Evolutionary conservation across 148 eudicot species (phyloP).

Genomic region (Nepenthes mirabilis): DNA sequence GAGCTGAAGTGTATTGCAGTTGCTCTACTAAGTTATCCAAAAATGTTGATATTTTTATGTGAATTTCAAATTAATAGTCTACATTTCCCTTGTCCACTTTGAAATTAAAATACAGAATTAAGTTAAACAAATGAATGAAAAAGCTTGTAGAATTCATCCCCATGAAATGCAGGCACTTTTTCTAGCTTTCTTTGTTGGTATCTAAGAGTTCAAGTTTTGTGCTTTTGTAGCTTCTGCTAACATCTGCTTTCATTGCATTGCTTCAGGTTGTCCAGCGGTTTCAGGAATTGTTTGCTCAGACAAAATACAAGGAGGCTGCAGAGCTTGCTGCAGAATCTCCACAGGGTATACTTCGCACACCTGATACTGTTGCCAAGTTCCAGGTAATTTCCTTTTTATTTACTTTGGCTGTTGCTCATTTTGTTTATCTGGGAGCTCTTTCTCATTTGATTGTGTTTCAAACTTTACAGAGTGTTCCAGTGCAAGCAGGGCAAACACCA

Average conservation of each 20-base stretch:
- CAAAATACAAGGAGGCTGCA: conserved; percentile 98
- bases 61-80: too few relatives aligned
- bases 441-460: conserved; percentile 3
- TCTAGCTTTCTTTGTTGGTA: background rate
- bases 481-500: conserved; percentile 97
- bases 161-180: too few relatives aligned
- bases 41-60: too few relatives aligned
- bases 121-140: too few relatives aligned
- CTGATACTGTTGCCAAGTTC: conserved; percentile 98
- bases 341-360: conserved; percentile 90
- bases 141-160: too few relatives aligned
- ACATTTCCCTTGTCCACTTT: too few relatives aligned
- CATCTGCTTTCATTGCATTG: background rate
- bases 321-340: conserved; percentile 99
- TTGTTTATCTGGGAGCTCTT: background rate
- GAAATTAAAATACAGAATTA: too few relatives aligned
- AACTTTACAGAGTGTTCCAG: conserved; percentile 92
- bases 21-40: too few relatives aligned
- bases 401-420: conserved; percentile 1
- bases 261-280: conserved; percentile 93
- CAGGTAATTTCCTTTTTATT: conserved; percentile 35
- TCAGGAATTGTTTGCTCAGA: conserved; percentile 95
- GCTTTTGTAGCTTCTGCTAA: background rate
- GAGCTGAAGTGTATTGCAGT: too few relatives aligned
- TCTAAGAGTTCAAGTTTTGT: background rate